A percentile compares a stretch with the other conserved stretches of the same genome.
Evolutionary conservation across 768 basidiomycete genomes (phyloP).

Genomic region (Mycena alexandri): DNA sequence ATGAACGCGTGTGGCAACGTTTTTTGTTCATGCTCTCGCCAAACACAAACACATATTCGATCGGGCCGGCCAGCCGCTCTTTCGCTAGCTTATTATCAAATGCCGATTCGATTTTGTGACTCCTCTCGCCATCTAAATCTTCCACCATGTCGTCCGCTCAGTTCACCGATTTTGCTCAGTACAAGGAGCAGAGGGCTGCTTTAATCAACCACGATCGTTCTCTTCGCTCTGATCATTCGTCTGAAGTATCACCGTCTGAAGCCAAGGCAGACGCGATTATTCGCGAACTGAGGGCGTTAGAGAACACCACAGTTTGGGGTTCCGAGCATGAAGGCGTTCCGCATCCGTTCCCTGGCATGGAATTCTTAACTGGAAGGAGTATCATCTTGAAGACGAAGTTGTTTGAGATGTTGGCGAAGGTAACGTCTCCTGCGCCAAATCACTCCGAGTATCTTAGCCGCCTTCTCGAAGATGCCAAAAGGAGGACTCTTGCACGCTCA

Average conservation of each 20-base stretch:
- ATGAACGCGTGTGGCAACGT: slow-evolving; percentile 2
- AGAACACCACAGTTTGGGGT: slow-evolving; percentile 72
- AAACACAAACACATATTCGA: no score
- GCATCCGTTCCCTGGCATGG: slow-evolving; percentile 84
- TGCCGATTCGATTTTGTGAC: neutral
- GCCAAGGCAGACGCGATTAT: slow-evolving; percentile 68
- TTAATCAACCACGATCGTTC: slow-evolving; percentile 62
- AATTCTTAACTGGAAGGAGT: slow-evolving; percentile 76
- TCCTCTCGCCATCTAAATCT: neutral
- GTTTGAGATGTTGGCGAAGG: slow-evolving; percentile 74
- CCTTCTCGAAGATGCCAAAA: slow-evolving; percentile 75
- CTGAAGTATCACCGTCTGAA: slow-evolving; percentile 53
- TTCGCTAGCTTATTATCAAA: no score
- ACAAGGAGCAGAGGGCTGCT: slow-evolving; percentile 48
- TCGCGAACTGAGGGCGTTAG: slow-evolving; percentile 65
- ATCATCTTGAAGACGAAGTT: slow-evolving; percentile 73
- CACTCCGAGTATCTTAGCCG: neutral
- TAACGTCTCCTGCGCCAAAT: slow-evolving; percentile 32
- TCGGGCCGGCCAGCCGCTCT: no score
- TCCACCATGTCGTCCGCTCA: slow-evolving; percentile 9
- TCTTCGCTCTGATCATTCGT: slow-evolving; percentile 62
- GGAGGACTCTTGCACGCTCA: slow-evolving; percentile 82
- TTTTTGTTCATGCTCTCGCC: no score
- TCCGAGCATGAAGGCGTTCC: slow-evolving; percentile 60
- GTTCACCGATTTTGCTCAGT: slow-evolving; percentile 41